Conservation (phyloP, 164 flowering plant genomes). For the Malania oleifera region DNA sequence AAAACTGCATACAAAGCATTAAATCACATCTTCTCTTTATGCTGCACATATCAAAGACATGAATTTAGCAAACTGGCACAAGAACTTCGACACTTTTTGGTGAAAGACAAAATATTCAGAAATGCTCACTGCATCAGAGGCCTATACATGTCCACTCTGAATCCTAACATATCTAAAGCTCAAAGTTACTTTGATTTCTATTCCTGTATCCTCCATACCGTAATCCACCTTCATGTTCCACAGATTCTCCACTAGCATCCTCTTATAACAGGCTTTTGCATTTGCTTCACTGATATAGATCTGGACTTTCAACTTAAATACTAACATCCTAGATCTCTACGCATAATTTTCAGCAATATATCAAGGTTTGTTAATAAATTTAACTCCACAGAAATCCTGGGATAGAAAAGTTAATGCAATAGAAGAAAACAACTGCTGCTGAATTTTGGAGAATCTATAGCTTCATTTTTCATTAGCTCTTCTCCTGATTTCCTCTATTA, state of each 20-base stretch:
- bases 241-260: not conserved
- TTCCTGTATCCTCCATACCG: not conserved
- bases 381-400: not conserved
- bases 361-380: not conserved
- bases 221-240: not conserved
- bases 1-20: too few species aligned
- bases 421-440: too few species aligned
- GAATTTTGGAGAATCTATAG: not conserved
- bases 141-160: not conserved
- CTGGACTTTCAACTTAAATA: not conserved
- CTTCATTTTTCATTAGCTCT: slow-evolving; percentile 8
- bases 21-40: too few species aligned
- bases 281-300: not conserved
- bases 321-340: not conserved
- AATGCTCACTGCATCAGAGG: not conserved
- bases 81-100: too few species aligned
- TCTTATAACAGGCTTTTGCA: not conserved
- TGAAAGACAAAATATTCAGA: too few species aligned
- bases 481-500: slow-evolving; percentile 29
- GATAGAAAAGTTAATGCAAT: too few species aligned
- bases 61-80: too few species aligned
- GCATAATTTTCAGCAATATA: not conserved
- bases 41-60: too few species aligned
- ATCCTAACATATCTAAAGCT: slow-evolving; percentile 2
- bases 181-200: not conserved